phyloP scores from a whole-genome alignment of 495 filamentous ascomycete species.

The Achaetomiella virescens region DNA sequence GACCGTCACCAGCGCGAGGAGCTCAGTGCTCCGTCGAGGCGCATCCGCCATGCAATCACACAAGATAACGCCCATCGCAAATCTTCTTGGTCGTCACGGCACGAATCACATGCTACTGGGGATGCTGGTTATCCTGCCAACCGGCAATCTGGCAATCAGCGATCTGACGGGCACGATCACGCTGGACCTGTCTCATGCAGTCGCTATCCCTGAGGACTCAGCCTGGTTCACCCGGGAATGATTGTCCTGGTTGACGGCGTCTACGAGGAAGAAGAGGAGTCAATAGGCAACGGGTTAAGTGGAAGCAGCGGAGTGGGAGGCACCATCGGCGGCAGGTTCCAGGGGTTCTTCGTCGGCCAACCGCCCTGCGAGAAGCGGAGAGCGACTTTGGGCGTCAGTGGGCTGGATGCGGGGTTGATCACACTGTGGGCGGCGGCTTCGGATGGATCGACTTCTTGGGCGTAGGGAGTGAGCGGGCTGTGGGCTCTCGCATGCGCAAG shows the following conservation, averaged over 20 bases:
- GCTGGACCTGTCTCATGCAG: constrained; percentile 75
- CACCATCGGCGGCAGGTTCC: constrained; percentile 80
- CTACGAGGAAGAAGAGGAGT: constrained; percentile 84
- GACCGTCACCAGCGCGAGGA: constrained; percentile 47
- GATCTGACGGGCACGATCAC: constrained; percentile 83
- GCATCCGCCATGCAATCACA: constrained; percentile 62
- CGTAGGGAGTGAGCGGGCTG: constrained; percentile 80
- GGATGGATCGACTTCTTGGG: constrained; percentile 97
- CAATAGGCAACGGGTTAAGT: constrained; percentile 58
- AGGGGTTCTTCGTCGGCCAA: constrained; percentile 81
- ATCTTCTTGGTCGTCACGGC: constrained; percentile 83
- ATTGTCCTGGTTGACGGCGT: constrained; percentile 88
- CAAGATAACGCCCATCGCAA: constrained; percentile 88
- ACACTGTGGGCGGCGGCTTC: constrained; percentile 72
- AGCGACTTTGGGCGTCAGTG: constrained; percentile 64
- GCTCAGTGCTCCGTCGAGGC: constrained; percentile 46
- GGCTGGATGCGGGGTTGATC: constrained; percentile 45
- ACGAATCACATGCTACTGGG: constrained; percentile 83
- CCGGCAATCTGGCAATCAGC: constrained; percentile 72
- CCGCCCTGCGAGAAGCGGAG: constrained; percentile 83
- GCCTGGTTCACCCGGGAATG: constrained; percentile 94
- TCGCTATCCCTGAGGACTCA: constrained; percentile 73
- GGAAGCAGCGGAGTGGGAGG: constrained; percentile 77
- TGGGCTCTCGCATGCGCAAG: constrained; percentile 73
- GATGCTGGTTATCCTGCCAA: constrained; percentile 71